Percentiles rank a stretch among this genome's conserved stretches.
Conservation (phyloP, 352 stramenopile genomes). For the Pythium aquatile region DNA sequence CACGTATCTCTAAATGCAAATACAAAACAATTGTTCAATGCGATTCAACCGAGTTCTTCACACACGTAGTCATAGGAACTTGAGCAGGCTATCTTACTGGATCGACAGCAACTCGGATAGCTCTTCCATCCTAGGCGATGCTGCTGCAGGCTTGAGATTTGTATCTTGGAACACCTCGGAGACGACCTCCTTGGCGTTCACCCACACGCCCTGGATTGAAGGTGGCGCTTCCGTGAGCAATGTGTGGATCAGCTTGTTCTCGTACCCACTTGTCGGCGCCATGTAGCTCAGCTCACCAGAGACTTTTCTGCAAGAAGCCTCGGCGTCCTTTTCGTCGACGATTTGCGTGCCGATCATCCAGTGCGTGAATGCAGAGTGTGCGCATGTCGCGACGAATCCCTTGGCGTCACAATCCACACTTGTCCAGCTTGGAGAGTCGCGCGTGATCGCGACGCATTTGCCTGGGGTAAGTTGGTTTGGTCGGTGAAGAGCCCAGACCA, state of each 20-base stretch:
- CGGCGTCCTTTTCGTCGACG: conserved; percentile 23
- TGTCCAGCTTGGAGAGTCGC: conserved; percentile 38
- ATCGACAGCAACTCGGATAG: conserved; percentile 5
- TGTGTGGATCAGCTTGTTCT: conserved; percentile 27
- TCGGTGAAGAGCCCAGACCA: conserved; percentile 54
- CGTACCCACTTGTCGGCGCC: conserved; percentile 23
- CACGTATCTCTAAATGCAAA: not conserved
- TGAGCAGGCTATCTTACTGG: not conserved
- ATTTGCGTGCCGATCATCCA: conserved; percentile 18
- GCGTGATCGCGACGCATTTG: conserved; percentile 55
- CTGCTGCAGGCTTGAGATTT: not conserved
- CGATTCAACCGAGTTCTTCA: too few species aligned
- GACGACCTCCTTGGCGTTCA: conserved; percentile 21
- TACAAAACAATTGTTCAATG: not conserved
- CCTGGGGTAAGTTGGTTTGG: conserved; percentile 30
- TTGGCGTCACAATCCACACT: conserved; percentile 53
- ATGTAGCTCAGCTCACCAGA: conserved; percentile 1
- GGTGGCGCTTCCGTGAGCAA: conserved; percentile 20
- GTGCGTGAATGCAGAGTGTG: conserved; percentile 8
- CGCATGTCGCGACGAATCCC: conserved; percentile 21
- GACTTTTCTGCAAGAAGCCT: conserved; percentile 17
- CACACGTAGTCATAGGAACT: not conserved
- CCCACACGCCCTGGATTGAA: conserved; percentile 24
- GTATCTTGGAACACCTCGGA: not conserved
- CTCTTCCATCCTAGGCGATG: not conserved